These are phyloP conservation scores for Tuber aestivum DNA, from an alignment of 495 filamentous ascomycete genomes.

Conservation along the genomic window DNA sequence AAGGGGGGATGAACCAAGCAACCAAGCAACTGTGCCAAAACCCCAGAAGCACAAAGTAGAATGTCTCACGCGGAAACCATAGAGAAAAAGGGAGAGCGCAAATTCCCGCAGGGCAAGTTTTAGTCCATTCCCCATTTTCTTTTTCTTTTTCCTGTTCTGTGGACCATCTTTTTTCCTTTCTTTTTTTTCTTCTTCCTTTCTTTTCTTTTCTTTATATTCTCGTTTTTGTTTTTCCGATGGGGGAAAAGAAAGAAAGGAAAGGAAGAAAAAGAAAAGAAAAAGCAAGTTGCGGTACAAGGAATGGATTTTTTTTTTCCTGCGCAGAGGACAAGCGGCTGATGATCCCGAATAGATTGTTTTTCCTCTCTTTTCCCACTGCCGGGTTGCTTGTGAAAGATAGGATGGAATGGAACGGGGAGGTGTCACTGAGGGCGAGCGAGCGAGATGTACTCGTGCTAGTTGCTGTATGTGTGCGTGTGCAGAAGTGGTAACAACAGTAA, in stretches of 20 bases:
- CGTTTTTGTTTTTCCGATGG: background rate
- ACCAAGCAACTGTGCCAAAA: background rate
- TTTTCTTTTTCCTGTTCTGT: background rate
- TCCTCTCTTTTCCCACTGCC: background rate
- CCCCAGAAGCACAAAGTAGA: background rate
- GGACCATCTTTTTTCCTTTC: no score
- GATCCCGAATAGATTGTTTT: background rate
- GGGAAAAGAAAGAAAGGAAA: no score
- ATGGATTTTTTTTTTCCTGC: background rate
- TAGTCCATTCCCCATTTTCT: background rate
- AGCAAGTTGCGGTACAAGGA: background rate
- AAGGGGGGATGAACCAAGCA: background rate
- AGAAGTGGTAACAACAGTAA: background rate
- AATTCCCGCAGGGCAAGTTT: constrained; percentile 2
- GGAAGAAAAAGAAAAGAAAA: no score
- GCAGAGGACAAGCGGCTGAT: background rate
- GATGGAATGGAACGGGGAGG: no score
- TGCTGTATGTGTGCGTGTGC: no score
- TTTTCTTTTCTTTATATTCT: background rate
- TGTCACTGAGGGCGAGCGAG: background rate
- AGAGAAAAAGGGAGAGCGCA: background rate
- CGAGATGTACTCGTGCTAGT: no score
- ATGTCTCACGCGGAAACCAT: no score
- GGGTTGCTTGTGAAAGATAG: background rate
- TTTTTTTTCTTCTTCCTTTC: background rate